Evolutionary conservation across 1,284 basidiomycete species (phyloP).

Genomic region (Schizophyllum amplum): DNA sequence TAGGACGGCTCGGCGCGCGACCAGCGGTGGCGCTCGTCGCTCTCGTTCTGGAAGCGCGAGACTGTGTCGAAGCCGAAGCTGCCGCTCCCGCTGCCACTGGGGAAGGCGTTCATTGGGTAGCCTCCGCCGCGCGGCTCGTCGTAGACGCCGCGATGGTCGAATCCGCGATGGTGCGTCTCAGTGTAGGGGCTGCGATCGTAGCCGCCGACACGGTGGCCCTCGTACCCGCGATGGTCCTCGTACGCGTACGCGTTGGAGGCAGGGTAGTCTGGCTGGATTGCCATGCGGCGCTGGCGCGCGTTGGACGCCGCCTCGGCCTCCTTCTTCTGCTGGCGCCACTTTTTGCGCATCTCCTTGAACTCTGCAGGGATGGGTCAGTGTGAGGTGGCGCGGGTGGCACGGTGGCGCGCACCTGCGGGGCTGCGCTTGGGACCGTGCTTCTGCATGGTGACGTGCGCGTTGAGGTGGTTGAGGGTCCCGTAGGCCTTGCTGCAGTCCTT

Average conservation of each 20-base stretch:
- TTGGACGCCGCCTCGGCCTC: constrained; percentile 35
- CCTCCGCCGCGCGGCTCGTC: not conserved
- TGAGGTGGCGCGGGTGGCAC: constrained; percentile 5
- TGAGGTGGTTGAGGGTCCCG: constrained; percentile 86
- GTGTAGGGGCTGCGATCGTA: too few species aligned
- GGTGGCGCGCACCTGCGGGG: constrained; percentile 59
- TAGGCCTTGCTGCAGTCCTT: constrained; percentile 81
- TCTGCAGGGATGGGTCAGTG: constrained; percentile 43
- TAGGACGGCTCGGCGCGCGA: not conserved
- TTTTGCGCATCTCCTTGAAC: constrained; percentile 95
- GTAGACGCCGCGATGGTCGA: not conserved
- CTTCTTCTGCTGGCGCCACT: constrained; percentile 92
- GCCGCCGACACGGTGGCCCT: not conserved
- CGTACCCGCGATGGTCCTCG: not conserved
- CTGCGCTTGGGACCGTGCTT: constrained; percentile 81
- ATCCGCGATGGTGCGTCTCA: too few species aligned
- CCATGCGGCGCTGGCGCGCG: not conserved
- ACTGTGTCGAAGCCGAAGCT: not conserved
- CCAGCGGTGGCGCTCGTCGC: not conserved
- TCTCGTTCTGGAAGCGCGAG: not conserved
- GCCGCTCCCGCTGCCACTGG: not conserved
- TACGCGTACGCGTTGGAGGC: not conserved
- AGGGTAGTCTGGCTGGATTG: not conserved
- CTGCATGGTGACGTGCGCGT: constrained; percentile 91
- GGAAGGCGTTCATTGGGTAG: not conserved